A percentile compares a stretch with the other conserved stretches of the same genome.
Conservation (phyloP, 1,139 yeast genomes). For the Pichia sorboxylosa region DNA sequence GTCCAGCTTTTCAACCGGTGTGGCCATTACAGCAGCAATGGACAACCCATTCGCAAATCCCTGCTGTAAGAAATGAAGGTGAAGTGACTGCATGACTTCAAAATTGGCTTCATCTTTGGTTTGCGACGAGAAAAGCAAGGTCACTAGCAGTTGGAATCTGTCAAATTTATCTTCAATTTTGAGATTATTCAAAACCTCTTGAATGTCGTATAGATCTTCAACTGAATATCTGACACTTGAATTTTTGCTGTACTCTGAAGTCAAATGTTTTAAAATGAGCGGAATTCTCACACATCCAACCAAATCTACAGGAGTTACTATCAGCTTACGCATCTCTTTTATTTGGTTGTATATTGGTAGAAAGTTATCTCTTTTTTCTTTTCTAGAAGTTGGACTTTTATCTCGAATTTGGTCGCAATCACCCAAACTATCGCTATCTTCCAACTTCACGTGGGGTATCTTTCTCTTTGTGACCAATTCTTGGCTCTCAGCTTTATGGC, state of each 20-base stretch:
- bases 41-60: conserved; percentile 31
- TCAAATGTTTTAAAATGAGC: conserved; percentile 25
- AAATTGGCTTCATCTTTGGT: conserved; percentile 84
- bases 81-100: conserved; percentile 55
- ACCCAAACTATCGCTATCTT: too few relatives aligned
- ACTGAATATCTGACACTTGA: conserved; percentile 2
- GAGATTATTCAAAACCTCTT: neutral
- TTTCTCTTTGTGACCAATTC: too few relatives aligned
- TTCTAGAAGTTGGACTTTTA: too few relatives aligned
- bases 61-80: conserved; percentile 30
- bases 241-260: conserved; percentile 5
- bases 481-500: too few relatives aligned
- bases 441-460: conserved; percentile 7
- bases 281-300: conserved; percentile 84
- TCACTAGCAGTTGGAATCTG: conserved; percentile 64
- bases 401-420: conserved; percentile 1
- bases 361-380: too few relatives aligned
- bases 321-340: conserved; percentile 50
- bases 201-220: conserved; percentile 2
- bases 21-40: conserved; percentile 33
- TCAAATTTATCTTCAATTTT: conserved; percentile 15
- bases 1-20: conserved; percentile 51
- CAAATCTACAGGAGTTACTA: conserved; percentile 73
- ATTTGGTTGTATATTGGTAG: conserved; percentile 47
- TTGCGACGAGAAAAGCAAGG: conserved; percentile 83